Evolutionary conservation across 2,329 filamentous ascomycete genomes (phyloP).

Genomic region (Aureobasidium pullulans): DNA sequence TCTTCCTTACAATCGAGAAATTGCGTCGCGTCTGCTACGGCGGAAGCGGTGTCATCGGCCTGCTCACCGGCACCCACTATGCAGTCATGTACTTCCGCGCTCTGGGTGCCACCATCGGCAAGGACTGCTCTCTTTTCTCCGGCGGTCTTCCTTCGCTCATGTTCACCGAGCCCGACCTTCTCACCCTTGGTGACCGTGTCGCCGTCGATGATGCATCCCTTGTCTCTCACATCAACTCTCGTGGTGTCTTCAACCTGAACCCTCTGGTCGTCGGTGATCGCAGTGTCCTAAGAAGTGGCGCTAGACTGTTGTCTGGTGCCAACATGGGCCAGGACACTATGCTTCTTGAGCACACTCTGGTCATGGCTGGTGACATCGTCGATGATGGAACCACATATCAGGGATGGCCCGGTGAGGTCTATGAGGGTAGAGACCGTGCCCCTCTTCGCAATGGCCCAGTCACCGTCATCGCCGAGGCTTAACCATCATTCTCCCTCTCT

Average conservation of each 20-base stretch:
- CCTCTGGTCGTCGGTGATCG: conserved; percentile 43
- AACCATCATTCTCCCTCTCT: background rate
- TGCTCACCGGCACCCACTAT: conserved; percentile 49
- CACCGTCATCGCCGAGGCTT: background rate
- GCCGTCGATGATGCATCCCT: conserved; percentile 50
- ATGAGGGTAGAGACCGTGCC: conserved; percentile 16
- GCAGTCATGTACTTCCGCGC: conserved; percentile 47
- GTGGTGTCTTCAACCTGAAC: conserved; percentile 51
- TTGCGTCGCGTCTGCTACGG: conserved; percentile 45
- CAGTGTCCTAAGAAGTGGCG: conserved; percentile 47
- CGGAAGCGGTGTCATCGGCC: conserved; percentile 43
- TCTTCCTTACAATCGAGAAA: conserved; percentile 46
- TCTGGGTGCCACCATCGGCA: conserved; percentile 47
- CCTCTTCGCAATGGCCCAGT: conserved; percentile 6
- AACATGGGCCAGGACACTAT: conserved; percentile 47
- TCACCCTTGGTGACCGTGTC: conserved; percentile 47
- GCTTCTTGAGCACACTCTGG: conserved; percentile 50
- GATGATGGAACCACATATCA: conserved; percentile 45
- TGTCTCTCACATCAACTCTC: conserved; percentile 50
- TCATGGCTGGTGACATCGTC: conserved; percentile 51
- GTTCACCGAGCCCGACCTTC: conserved; percentile 52
- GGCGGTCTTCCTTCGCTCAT: conserved; percentile 46
- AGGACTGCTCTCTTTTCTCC: conserved; percentile 49
- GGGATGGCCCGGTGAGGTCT: conserved; percentile 47
- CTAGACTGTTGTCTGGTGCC: conserved; percentile 46